Conservation (phyloP, 2,329 filamentous ascomycete genomes). For the Colletotrichum sp. region DNA sequence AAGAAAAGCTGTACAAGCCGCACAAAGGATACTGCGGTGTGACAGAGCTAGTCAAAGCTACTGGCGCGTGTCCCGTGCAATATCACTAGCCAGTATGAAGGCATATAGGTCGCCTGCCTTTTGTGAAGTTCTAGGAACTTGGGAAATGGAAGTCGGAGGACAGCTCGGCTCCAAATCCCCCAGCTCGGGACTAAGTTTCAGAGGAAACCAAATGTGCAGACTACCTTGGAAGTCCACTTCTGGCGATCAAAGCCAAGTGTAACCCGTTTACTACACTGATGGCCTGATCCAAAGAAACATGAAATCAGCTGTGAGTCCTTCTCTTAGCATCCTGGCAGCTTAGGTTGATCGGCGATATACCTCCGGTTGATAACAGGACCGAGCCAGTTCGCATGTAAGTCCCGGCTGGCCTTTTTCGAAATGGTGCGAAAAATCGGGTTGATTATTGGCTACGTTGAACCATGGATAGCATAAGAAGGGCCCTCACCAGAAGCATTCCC, state of each 20-base stretch:
- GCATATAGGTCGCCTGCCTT: neutral
- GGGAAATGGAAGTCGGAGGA: neutral
- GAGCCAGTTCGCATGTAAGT: neutral
- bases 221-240: neutral
- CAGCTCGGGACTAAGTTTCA: neutral
- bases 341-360: neutral
- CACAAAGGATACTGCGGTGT: neutral
- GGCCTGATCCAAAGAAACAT: neutral
- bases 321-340: neutral
- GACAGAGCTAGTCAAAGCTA: neutral
- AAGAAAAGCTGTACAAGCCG: neutral
- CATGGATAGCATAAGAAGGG: neutral
- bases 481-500: neutral
- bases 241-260: neutral
- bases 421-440: neutral
- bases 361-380: neutral
- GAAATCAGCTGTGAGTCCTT: neutral
- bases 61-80: neutral
- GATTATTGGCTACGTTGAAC: neutral
- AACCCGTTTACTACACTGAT: neutral
- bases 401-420: neutral
- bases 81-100: neutral
- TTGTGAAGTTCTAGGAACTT: neutral
- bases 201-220: neutral
- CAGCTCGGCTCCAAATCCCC: neutral